Percentiles rank a stretch among this genome's conserved stretches.
Conservation (phyloP, 768 basidiomycete genomes). For the Russula griseocarnosa region DNA sequence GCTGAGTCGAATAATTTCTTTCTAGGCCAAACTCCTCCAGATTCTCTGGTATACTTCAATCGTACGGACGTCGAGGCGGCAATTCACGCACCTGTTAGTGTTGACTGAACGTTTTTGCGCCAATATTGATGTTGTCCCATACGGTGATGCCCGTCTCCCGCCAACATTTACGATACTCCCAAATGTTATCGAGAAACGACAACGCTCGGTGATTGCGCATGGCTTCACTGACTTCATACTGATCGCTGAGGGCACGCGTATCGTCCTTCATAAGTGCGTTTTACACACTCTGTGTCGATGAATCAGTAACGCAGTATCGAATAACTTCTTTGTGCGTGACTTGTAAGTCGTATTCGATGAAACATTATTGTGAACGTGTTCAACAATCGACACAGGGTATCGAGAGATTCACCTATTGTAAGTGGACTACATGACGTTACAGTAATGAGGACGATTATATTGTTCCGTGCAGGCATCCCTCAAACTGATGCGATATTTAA, state of each 20-base stretch:
- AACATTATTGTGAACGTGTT: not conserved
- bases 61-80: conserved; percentile 61
- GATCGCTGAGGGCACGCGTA: conserved; percentile 58
- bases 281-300: not conserved
- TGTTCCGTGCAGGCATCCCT: conserved; percentile 49
- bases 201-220: conserved; percentile 63
- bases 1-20: not conserved
- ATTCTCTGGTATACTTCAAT: conserved; percentile 65
- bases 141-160: conserved; percentile 58
- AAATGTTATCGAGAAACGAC: conserved; percentile 70
- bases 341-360: conserved; percentile 3
- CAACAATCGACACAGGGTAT: conserved; percentile 44
- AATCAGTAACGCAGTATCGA: not conserved
- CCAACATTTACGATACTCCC: conserved; percentile 64
- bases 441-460: not conserved
- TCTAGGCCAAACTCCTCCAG: conserved; percentile 48
- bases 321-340: not conserved
- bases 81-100: conserved; percentile 63
- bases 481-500: conserved; percentile 62
- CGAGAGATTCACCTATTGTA: conserved; percentile 61
- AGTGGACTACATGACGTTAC: conserved; percentile 30
- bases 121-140: conserved; percentile 54
- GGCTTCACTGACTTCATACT: conserved; percentile 70
- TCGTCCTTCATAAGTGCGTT: conserved; percentile 39
- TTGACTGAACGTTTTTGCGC: conserved; percentile 66